These are phyloP conservation scores for Mucor racemosus DNA, from an alignment of 371 early-diverging fungal species.

Conservation along the genomic window DNA sequence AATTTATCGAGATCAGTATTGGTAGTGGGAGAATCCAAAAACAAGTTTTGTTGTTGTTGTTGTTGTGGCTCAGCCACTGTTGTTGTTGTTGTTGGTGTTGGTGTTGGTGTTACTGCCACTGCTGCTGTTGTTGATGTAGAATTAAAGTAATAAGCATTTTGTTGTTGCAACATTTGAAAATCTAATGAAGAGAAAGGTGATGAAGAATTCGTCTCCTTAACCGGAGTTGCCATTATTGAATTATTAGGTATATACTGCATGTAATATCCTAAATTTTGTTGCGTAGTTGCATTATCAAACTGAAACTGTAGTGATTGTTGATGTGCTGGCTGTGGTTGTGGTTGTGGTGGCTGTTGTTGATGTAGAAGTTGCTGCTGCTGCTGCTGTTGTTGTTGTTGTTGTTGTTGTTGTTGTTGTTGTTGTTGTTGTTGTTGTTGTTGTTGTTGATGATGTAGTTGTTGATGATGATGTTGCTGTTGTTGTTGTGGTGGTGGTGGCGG, in stretches of 20 bases:
- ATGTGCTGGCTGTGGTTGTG: background rate
- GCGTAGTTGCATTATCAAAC: background rate
- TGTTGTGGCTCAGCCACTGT: background rate
- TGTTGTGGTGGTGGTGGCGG: background rate
- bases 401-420: background rate
- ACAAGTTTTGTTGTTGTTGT: background rate
- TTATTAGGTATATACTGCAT: background rate
- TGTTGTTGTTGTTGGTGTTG: background rate
- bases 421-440: background rate
- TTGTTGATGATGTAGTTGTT: background rate
- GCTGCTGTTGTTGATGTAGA: background rate
- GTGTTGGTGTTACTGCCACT: background rate
- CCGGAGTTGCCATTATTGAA: background rate
- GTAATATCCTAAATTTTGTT: background rate
- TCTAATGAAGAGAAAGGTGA: background rate
- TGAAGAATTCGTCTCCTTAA: background rate
- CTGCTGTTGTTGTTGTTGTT: background rate
- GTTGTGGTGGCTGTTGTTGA: background rate
- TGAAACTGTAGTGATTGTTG: background rate
- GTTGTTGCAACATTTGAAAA: background rate
- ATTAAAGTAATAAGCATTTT: background rate
- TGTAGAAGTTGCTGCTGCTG: background rate
- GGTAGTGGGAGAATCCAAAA: background rate
- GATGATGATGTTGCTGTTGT: background rate
- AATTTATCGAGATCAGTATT: slow-evolving; percentile 4